A percentile compares a stretch with the other conserved stretches of the same genome.
These are phyloP conservation scores for Emmonsia crescens DNA, from an alignment of 2,329 filamentous ascomycete species.

Conservation along the genomic window DNA sequence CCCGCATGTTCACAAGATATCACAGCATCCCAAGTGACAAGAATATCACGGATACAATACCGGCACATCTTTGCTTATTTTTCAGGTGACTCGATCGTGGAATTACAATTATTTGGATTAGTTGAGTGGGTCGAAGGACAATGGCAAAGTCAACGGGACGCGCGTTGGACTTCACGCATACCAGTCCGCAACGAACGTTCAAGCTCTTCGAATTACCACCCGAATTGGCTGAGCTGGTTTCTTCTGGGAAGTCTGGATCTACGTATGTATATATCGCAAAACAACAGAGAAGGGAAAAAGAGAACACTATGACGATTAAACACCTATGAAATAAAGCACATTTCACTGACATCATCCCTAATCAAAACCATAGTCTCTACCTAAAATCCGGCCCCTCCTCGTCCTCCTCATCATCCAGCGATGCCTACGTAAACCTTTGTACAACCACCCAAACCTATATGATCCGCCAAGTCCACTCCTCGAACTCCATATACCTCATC, in stretches of 20 bases:
- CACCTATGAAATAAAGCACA: neutral
- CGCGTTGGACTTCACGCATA: conserved; percentile 32
- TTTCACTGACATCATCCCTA: neutral
- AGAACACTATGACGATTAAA: neutral
- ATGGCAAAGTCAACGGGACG: conserved; percentile 31
- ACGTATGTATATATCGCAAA: conserved; percentile 18
- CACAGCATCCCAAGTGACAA: neutral
- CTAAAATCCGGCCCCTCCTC: conserved; percentile 26
- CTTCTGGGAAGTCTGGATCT: conserved; percentile 25
- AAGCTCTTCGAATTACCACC: conserved; percentile 51
- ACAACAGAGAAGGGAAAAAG: neutral
- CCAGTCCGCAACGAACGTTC: conserved; percentile 41
- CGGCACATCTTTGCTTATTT: neutral
- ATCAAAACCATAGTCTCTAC: neutral
- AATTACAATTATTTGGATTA: neutral
- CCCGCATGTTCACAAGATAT: neutral
- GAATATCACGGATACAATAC: neutral
- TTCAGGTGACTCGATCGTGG: neutral
- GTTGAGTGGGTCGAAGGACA: neutral
- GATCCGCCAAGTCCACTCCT: conserved; percentile 54
- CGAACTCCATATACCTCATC: conserved; percentile 50
- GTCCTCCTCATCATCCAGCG: conserved; percentile 13
- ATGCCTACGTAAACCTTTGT: conserved; percentile 46
- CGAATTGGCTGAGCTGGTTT: conserved; percentile 45
- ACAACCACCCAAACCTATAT: conserved; percentile 47